These are phyloP conservation scores for Malus hybrid DNA, from an alignment of 331 rosid species.

Conservation along the genomic window DNA sequence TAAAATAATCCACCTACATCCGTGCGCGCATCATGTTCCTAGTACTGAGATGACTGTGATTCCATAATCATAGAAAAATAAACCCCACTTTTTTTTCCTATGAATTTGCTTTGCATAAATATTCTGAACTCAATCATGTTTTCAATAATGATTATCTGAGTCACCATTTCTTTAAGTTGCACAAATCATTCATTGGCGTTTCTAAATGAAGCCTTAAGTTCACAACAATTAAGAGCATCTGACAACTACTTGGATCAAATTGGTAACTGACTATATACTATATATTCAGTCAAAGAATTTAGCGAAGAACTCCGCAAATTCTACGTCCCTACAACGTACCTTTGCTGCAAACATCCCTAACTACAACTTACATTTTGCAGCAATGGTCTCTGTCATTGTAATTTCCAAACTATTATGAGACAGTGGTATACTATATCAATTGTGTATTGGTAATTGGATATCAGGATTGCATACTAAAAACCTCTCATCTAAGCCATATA, in stretches of 20 bases:
- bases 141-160: not conserved
- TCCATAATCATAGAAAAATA: not conserved
- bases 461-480: no score
- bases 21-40: slow-evolving; percentile 4
- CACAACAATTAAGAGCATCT: not conserved
- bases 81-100: no score
- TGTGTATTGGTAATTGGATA: no score
- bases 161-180: not conserved
- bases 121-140: no score
- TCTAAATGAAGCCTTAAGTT: not conserved
- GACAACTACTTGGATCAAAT: not conserved
- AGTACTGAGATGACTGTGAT: not conserved
- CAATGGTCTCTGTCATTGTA: not conserved
- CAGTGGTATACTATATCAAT: no score
- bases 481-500: no score
- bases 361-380: not conserved
- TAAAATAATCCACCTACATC: slow-evolving; percentile 14
- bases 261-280: not conserved
- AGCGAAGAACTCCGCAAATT: not conserved
- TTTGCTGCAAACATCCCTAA: not conserved
- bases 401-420: not conserved
- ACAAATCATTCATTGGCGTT: not conserved
- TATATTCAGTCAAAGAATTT: not conserved
- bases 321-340: not conserved
- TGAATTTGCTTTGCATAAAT: no score